Base-by-base conservation (phyloP, 345 rosid species). In the Salix koriyanagi region DNA sequence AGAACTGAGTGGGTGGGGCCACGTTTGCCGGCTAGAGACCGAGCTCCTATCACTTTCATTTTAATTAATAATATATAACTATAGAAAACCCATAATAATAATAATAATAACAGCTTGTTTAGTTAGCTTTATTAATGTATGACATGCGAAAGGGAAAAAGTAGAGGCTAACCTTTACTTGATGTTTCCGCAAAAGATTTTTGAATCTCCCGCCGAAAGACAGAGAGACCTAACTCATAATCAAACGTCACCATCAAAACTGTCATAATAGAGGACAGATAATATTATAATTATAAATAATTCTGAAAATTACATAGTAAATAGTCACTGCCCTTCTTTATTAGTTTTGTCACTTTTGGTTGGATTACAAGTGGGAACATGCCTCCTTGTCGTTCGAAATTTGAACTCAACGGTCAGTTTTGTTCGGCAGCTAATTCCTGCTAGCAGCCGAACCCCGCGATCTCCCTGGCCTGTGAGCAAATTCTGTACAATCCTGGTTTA, bases 341-440 rank as follows among this genome's bases (percentile, higher is more conserved):
- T 46, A 41, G 14, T 67, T 12, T 37, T 13, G 1, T 23, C 4
- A 13, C 41, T 19, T 13, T 34, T 42, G 1, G 8, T 19, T 15
- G 12, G n/a, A 25, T 4, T 60, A 3, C 14, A 32, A 18, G 21
- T 76, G 64, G 19, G 9, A 7, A 34, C 14, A 2, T 6, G n/a
- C 26, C 28, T 32, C n/a, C 62, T 28, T n/a, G 65, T 52, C 52
- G 6, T 58, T 85, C 65, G 69, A 82, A 82, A 75, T 79, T 80
- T 58, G 76, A 82, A 77, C 80, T 25, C 75, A 72, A 79, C 79
- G 76, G 85, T 61, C 39, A 70, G 8, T 2, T 32, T n/a, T 71
- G 39, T 39, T 52, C 52, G 50, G 65, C 25, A 32, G 72, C 76
- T 62, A 60, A 14, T 67, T 76, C 46, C 26, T 8, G 12, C 28